Base-by-base conservation (phyloP, 1,284 basidiomycete species). In the Pholiota adiposa region DNA sequence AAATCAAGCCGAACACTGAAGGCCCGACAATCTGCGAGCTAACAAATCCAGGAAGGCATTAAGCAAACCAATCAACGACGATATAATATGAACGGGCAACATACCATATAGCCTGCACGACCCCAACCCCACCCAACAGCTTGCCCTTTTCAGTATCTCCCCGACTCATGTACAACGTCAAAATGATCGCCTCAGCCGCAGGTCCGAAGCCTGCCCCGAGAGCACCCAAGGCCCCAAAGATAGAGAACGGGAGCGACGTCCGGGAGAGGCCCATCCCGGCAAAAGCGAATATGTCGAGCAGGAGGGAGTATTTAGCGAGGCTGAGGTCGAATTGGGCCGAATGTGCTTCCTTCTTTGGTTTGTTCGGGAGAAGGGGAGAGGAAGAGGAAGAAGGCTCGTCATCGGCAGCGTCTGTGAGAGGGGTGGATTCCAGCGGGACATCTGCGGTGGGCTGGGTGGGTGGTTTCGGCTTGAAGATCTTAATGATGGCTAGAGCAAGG, bases 51-150 rank as follows among this genome's bases (percentile, higher is more conserved):
- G n/a, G 66, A 23, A 54, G 9, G 14, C 19, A 25, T 31, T 31
- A 31, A 5, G 4, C 29, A 31, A 31, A 54, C 25, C 33, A 55
- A n/a, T 53, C 33, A 63, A 2, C 23, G n/a, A 16, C 27, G 12
- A 27, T n/a, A 9, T 7, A 38, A 38, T 38, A 9, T 16, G 16
- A 33, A 5, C 6, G 12, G 12, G 31, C n/a, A 12, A 69, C 84
- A 36, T 62, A 90, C 89, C 82, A 77, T 33, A 92, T 67, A 3
- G 86, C 80, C 63, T 89, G 84, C 11, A 93, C 67, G 34, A 93
- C 88, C 58, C 86, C 85, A 59, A 93, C 65, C 2, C 84, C 87
- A n/a, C 91, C 92, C 68, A 92, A 92, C 14, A 94, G 75, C 63
- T 77, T 79, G 1, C 89, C 90, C 4, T 77, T 72, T 69, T 90